Percentiles rank a stretch among this genome's conserved stretches.
Evolutionary conservation across 768 basidiomycete species (phyloP).

Genomic region (Tricholoma furcatifolium): DNA sequence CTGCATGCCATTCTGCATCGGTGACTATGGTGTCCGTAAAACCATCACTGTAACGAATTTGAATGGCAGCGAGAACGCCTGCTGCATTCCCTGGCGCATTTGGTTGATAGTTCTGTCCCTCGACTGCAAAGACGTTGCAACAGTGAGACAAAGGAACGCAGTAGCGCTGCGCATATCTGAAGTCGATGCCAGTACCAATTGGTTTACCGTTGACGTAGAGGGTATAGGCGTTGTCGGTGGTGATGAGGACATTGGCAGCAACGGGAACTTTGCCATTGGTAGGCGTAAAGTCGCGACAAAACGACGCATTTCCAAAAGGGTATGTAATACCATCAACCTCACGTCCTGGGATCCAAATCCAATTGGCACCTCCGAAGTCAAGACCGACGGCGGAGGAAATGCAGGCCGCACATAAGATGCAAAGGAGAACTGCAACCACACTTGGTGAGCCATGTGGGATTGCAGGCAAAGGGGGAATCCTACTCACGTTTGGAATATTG

Average conservation of each 20-base stretch:
- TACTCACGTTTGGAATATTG: no score
- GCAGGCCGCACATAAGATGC: conserved; percentile 6
- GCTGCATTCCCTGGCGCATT: no score
- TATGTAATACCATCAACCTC: conserved; percentile 11
- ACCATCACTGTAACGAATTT: no score
- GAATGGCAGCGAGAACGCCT: no score
- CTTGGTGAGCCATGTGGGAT: neutral
- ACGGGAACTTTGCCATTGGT: conserved; percentile 23
- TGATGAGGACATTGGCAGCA: no score
- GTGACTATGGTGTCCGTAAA: no score
- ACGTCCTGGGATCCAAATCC: conserved; percentile 31
- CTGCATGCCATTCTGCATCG: conserved; percentile 28
- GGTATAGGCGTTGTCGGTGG: no score
- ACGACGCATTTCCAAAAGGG: conserved; percentile 25
- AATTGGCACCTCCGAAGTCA: conserved; percentile 19
- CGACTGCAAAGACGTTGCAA: conserved; percentile 35
- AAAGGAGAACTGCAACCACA: conserved; percentile 1
- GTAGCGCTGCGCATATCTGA: no score
- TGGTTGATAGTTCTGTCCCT: conserved; percentile 18
- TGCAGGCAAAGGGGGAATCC: no score
- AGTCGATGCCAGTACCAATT: no score
- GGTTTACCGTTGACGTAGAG: no score
- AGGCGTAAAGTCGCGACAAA: conserved; percentile 27
- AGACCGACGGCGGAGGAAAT: conserved; percentile 8
- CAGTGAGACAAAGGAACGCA: no score